phyloP scores from a whole-genome alignment of 1,139 yeast genomes.

The Candida sanyaensis region DNA sequence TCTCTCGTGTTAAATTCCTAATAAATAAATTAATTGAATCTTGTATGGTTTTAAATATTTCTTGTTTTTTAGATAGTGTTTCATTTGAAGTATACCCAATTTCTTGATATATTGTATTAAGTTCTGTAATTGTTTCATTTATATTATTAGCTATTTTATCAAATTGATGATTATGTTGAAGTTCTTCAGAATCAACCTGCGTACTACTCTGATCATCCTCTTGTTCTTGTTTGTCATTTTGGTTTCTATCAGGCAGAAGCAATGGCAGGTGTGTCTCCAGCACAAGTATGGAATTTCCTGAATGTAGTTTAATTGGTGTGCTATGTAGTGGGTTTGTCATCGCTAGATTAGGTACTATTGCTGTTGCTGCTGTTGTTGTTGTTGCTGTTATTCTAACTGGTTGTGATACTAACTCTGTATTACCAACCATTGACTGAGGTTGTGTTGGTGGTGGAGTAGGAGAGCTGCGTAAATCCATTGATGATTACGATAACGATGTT shows the following conservation, averaged over 20 bases:
- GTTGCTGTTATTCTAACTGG: not conserved
- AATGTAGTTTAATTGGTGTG: not conserved
- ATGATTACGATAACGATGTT: not conserved
- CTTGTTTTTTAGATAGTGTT: constrained; percentile 35
- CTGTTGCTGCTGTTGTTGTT: too few relatives aligned
- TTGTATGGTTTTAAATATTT: constrained; percentile 42
- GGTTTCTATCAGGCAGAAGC: not conserved
- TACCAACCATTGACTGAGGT: not conserved
- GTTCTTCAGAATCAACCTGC: constrained; percentile 4
- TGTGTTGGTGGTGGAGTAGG: not conserved
- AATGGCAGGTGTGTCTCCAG: not conserved
- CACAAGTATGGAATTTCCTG: not conserved
- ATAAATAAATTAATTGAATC: constrained; percentile 41
- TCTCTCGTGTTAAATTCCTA: constrained; percentile 35
- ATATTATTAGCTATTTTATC: constrained; percentile 31
- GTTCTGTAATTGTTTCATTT: constrained; percentile 35
- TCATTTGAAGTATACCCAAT: constrained; percentile 43
- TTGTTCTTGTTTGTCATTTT: not conserved
- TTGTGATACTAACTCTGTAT: not conserved
- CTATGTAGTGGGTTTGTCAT: not conserved
- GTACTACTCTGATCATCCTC: constrained; percentile 2
- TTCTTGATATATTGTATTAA: constrained; percentile 32
- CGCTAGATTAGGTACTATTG: not conserved
- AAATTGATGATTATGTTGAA: constrained; percentile 17
- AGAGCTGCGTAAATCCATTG: not conserved